A percentile compares a stretch with the other conserved stretches of the same genome.
Evolutionary conservation across 169 alveolate species (phyloP).

Genomic region (Fabrea salina): DNA sequence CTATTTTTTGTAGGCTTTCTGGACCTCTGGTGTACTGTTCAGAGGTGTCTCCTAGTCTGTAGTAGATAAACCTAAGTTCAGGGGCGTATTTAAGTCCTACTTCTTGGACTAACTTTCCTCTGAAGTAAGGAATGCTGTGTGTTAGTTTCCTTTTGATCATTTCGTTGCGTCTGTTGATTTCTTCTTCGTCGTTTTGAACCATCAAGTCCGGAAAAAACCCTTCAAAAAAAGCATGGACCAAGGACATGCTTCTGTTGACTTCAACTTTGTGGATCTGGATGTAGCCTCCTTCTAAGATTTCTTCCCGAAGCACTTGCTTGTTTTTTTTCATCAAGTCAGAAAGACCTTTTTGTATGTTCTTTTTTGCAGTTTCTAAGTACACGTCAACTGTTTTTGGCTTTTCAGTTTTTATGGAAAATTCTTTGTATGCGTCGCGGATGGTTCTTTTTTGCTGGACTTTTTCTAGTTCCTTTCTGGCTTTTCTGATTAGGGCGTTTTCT

Average conservation of each 20-base stretch:
- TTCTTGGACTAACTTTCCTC: background rate
- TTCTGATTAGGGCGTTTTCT: background rate
- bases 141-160: background rate
- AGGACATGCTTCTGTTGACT: background rate
- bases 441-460: background rate
- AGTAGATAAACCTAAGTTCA: background rate
- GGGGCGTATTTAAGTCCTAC: slow-evolving; percentile 28
- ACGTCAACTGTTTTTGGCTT: background rate
- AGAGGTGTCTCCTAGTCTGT: background rate
- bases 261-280: background rate
- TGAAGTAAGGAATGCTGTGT: slow-evolving; percentile 16
- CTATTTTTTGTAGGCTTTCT: too few species aligned
- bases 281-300: background rate
- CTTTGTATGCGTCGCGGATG: slow-evolving; percentile 4
- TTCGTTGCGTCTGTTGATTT: background rate
- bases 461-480: background rate
- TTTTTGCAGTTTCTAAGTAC: background rate
- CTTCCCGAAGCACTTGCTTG: background rate
- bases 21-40: too few species aligned
- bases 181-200: background rate
- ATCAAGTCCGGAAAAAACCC: background rate
- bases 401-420: background rate
- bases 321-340: background rate
- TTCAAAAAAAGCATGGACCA: background rate
- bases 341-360: background rate